Evolutionary conservation across 1,139 yeast species (phyloP).

Genomic region (Candida smagusa): DNA sequence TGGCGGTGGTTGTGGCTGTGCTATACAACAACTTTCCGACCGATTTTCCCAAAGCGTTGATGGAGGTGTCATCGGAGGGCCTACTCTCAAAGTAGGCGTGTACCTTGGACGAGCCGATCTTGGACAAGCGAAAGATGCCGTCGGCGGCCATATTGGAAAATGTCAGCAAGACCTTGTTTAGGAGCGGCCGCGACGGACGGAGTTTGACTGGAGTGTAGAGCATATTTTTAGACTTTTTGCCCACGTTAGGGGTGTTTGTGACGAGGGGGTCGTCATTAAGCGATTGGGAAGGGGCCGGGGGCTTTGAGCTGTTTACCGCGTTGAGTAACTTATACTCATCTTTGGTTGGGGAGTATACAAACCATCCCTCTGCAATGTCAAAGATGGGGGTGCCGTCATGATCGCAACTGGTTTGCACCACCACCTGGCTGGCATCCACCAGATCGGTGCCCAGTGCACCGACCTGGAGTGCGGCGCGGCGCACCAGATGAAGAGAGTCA

Average conservation of each 20-base stretch:
- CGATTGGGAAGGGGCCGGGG: neutral
- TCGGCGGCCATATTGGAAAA: constrained; percentile 55
- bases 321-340: constrained; percentile 32
- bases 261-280: constrained; percentile 12
- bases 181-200: constrained; percentile 44
- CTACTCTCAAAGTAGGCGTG: constrained; percentile 30
- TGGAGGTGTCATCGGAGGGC: constrained; percentile 15
- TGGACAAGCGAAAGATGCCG: constrained; percentile 49
- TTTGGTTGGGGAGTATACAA: constrained; percentile 46
- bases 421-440: constrained; percentile 13
- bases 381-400: constrained; percentile 40
- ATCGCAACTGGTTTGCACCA: constrained; percentile 33
- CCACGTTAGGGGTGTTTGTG: constrained; percentile 5
- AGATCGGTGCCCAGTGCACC: neutral
- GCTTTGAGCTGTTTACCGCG: constrained; percentile 15
- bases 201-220: constrained; percentile 43
- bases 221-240: constrained; percentile 3
- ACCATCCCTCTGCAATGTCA: constrained; percentile 50
- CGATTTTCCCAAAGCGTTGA: constrained; percentile 31
- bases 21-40: constrained; percentile 29
- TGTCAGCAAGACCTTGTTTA: constrained; percentile 44
- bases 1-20: constrained; percentile 34
- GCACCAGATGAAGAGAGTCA: constrained; percentile 19
- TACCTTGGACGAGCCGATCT: constrained; percentile 43
- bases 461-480: constrained; percentile 16